Base-by-base conservation (phyloP, 805 yeast species). In the Candida ficus region DNA sequence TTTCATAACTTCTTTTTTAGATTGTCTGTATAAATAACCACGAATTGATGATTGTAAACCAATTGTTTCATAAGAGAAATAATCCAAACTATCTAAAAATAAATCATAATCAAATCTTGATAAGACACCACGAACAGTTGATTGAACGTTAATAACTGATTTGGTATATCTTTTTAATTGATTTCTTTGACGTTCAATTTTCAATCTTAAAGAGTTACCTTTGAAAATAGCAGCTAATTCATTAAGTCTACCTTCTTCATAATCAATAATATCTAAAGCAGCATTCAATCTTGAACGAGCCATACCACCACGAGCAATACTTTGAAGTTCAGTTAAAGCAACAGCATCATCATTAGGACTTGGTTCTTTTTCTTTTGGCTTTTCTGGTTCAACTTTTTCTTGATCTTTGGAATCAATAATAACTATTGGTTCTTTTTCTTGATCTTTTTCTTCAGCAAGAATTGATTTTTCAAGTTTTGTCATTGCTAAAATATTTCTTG, bases 51-150 rank as follows among this genome's bases (percentile, higher is more conserved):
- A 64, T 55, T 88, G 95, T 2, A 88, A 48, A 3, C 49, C 55
- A 13, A 64, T 58, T 7, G 81, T 56, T 4, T 52, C 52, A 0
- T 61, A 58, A 7, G 69, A 52, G 33, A 71, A 63, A 14, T 62
- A 67, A 47, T 78, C 77, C 7, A 78, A 41, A 43, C 75, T 77
- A 46, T 79, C 84, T 35, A 70, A 58, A 17, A 70, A 63, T 26
- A 75, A 51, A 39, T 83, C 91, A 31, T 64, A 55, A 4, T 70
- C 62, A 52, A 78, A 80, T 45, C 95, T 66, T 1, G 71, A 60
- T 21, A 80, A 62, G 6, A 80, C 74, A 21, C 91, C 95, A 48
- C 89, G 70, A 41, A 80, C 64, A 6, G 62, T 49, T 1, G 85
- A 70, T 58, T 86, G 93, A 3, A 84, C 45, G 2, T 58, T 54